Evolutionary conservation across 2,329 filamentous ascomycete genomes (phyloP).

Genomic region (Cytospora mali): DNA sequence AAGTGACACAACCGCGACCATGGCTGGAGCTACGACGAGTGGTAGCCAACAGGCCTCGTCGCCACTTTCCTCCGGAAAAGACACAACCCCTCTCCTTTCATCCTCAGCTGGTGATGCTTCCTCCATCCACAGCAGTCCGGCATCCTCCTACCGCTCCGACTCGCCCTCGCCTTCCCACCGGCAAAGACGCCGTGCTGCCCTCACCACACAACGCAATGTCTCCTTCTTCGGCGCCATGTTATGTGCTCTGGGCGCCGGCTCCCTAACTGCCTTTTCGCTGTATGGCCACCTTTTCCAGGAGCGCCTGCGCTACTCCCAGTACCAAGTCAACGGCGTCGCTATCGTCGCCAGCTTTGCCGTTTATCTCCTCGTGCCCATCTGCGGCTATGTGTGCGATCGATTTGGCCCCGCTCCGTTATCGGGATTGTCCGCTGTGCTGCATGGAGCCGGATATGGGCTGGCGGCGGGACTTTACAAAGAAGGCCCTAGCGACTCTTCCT

Average conservation of each 20-base stretch:
- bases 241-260: slow-evolving; percentile 64
- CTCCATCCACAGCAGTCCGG: slow-evolving; percentile 22
- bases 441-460: slow-evolving; percentile 79
- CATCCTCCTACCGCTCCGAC: slow-evolving; percentile 26
- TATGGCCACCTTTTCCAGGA: slow-evolving; percentile 91
- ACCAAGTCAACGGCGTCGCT: slow-evolving; percentile 88
- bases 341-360: slow-evolving; percentile 85
- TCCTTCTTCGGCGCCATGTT: slow-evolving; percentile 31
- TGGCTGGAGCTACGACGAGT: slow-evolving; percentile 16
- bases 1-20: slow-evolving; percentile 7
- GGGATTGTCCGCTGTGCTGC: slow-evolving; percentile 70
- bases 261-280: slow-evolving; percentile 89
- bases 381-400: slow-evolving; percentile 91
- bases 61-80: slow-evolving; percentile 2
- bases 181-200: slow-evolving; percentile 16
- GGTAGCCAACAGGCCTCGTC: slow-evolving; percentile 4
- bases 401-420: slow-evolving; percentile 79
- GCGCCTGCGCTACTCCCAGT: slow-evolving; percentile 82
- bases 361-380: slow-evolving; percentile 88
- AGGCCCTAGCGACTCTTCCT: slow-evolving; percentile 60
- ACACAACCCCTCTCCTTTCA: slow-evolving; percentile 13
- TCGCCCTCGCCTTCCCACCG: slow-evolving; percentile 23
- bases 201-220: slow-evolving; percentile 24
- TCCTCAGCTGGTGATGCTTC: slow-evolving; percentile 21
- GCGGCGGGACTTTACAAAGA: slow-evolving; percentile 77